Evolutionary conservation across 305 asterid genomes (phyloP), one percentile per base, ranked within the genome.

Genomic region (Andrographis paniculata): DNA sequence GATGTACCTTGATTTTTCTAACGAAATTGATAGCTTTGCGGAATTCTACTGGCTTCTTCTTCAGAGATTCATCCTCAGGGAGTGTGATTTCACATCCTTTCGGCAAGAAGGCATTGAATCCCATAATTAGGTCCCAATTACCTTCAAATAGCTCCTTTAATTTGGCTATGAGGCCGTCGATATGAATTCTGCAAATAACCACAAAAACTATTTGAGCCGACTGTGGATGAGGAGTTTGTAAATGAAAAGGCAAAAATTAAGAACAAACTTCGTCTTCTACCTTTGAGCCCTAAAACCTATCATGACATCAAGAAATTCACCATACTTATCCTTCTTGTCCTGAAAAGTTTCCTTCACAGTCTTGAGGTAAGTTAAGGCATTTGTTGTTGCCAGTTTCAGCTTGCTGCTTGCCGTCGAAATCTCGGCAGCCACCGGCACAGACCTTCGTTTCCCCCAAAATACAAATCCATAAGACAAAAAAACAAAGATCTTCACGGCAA

Each of bases 31-130:
- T 66, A 55, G 99, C 99, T 63, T 93, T 97, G 12, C 82, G 84
- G 63, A 76, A 84, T 24, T 73, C 76, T 56, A 84, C 93, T 2
- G 93, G 95, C 60, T 77, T 82, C 79, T 84, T 92, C 58, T 62
- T 73, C 28, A 56, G 73, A 58, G 65, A 73, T 63, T 80, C 94
- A 31, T 76, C 84, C 61, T 76, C 92, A 16, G 84, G 75, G 66
- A 87, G 87, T 43, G 79, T 78, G 67, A 93, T 93, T 62, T 82
- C 88, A 71, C 65, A 78, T 55, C 95, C 99, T 75, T 70, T 82
- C 1, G 99, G 97, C 68, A 93, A 69, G 73, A 93, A 93, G 66
- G 92, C 62, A 78, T 87, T 93, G 80, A 93, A 93, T 48, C 97
- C 99, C 75, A 87, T 74, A 73, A 93, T 93, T 50, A 93, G 82